Evolutionary conservation across 768 basidiomycete species (phyloP), one percentile per base, ranked within the genome.

Genomic region (Gautieria morchelliformis): DNA sequence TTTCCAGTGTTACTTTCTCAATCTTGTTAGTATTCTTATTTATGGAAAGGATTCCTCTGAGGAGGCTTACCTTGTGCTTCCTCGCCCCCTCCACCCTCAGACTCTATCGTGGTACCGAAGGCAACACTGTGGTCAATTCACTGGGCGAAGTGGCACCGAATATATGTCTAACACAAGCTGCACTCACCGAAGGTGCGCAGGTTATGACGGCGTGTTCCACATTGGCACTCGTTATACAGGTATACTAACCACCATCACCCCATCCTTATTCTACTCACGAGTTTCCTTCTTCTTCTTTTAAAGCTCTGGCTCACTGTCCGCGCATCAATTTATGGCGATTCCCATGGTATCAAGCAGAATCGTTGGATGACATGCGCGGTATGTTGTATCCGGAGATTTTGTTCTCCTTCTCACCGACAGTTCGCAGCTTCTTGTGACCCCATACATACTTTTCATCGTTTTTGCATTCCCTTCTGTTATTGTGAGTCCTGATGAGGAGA

Each of bases 1-100:
- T 83, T 42, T 81, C 76, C 62, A 82, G 82, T 5, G 63, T 82
- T 57, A 68, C 73, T 33, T 78, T 75, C 62, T 76, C 72, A 62
- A 59, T 84, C 19, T 63, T 75, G 83, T 82, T 3, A 37, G 35
- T 37, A 37, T 37, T 37, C 14, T 14, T 37, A 10, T 14, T 5
- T 10, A 3, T 27, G 5, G 2, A 5, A 27, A 60, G 68, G 6
- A 11, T 30, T 35, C 35, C 10, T 41, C 12, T 44, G 4, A 20
- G 19, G 15, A 17, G 2, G 14, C 14, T 44, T 44, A 44, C 2
- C 19, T 19, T 44, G 2, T 7, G 42, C 9, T 44, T 37, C 35
- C 35, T 37, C 14, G 5, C 22, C 27, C n/a, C 62, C 60, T 24
- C 53, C 59, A n/a, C 62, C 35, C 35, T 9, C 35, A 63, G 60